phyloP scores from a whole-genome alignment of 768 basidiomycete species.

The Kwoniella bestiolae region DNA sequence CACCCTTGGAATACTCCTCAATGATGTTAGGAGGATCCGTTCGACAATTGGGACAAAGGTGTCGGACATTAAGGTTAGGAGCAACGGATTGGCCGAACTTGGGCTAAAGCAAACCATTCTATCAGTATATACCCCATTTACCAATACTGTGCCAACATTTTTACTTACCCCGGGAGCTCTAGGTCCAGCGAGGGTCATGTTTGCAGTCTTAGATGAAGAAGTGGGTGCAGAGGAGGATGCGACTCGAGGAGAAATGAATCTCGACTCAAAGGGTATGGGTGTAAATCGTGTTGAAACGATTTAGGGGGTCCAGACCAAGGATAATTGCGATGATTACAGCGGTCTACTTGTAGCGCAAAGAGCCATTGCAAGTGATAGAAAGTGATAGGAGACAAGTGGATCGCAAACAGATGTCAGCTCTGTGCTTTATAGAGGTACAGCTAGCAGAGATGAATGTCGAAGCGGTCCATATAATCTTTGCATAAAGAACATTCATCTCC shows the following conservation, averaged over 20 bases:
- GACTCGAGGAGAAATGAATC: background rate
- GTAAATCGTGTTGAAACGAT: conserved; percentile 14
- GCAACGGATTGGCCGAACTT: conserved; percentile 51
- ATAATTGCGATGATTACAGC: no score
- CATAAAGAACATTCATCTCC: no score
- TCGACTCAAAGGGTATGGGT: background rate
- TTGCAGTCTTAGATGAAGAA: background rate
- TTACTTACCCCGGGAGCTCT: conserved; percentile 37
- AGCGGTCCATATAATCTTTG: no score
- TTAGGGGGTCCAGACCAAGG: no score
- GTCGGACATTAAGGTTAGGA: conserved; percentile 55
- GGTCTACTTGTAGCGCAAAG: no score
- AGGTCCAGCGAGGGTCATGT: conserved; percentile 36
- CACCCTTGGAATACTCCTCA: conserved; percentile 97
- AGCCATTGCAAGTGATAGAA: no score
- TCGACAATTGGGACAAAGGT: conserved; percentile 91
- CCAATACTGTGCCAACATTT: no score
- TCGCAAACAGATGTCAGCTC: no score
- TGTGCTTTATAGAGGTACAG: no score
- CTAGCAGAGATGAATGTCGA: no score
- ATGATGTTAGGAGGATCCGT: conserved; percentile 91
- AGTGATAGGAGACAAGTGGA: no score
- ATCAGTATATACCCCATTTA: no score
- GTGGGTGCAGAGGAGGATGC: background rate
- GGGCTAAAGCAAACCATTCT: conserved; percentile 23